Conservation (phyloP, 495 filamentous ascomycete species). For the Podospora pseudopauciseta region DNA sequence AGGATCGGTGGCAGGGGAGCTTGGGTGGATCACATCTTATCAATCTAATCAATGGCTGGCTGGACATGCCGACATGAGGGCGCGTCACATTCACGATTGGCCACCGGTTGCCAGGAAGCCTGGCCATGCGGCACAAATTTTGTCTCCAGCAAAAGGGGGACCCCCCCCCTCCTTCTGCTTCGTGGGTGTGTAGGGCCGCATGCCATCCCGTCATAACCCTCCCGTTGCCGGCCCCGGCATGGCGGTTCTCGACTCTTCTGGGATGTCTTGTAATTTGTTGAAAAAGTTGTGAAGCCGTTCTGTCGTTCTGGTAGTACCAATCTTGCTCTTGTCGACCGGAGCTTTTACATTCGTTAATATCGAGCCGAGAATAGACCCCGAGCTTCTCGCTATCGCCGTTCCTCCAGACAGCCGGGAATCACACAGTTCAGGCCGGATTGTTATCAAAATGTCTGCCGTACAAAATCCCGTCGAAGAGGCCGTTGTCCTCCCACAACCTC, state of each 20-base stretch:
- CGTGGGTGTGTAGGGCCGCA: background rate
- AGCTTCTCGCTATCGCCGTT: too few relatives aligned
- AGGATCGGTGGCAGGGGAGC: background rate
- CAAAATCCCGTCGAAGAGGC: conserved; percentile 19
- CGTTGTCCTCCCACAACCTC: conserved; percentile 30
- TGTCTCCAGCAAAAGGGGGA: conserved; percentile 6
- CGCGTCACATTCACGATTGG: background rate
- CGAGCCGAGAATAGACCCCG: background rate
- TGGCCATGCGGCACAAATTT: conserved; percentile 2
- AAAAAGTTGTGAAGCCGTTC: background rate
- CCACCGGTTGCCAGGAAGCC: background rate
- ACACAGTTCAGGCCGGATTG: background rate
- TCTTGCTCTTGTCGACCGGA: background rate
- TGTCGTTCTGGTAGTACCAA: background rate
- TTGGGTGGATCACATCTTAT: conserved; percentile 23
- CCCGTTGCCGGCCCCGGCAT: conserved; percentile 7
- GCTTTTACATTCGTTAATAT: background rate
- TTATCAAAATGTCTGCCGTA: conserved; percentile 18
- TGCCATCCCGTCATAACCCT: conserved; percentile 7
- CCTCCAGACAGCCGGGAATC: too few relatives aligned
- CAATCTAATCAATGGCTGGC: conserved; percentile 22
- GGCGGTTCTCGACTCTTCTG: conserved; percentile 9
- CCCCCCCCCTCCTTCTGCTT: background rate
- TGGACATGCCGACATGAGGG: background rate
- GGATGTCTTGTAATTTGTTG: background rate